Percentiles rank a stretch among this genome's conserved stretches.
Evolutionary conservation across 257 asterid genomes (phyloP).

Genomic region (Solanum etuberosum): DNA sequence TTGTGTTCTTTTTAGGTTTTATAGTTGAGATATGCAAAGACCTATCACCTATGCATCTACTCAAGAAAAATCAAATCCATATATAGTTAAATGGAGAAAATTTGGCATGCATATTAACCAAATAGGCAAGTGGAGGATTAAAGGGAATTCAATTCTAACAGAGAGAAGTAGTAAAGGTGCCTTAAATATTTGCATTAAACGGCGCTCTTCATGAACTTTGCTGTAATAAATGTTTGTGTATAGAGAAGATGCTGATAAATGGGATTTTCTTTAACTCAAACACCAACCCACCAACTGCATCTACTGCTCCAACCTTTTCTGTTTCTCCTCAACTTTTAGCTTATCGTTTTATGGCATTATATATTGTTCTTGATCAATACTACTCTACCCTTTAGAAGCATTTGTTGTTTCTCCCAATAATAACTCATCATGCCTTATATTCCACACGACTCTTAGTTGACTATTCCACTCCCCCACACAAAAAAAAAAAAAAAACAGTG

Average conservation of each 20-base stretch:
- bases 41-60: neutral
- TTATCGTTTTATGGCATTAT: too few relatives aligned
- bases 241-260: neutral
- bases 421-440: too few relatives aligned
- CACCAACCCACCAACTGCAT: conserved; percentile 6
- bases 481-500: too few relatives aligned
- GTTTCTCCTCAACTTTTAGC: too few relatives aligned
- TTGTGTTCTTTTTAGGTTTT: neutral
- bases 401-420: too few relatives aligned
- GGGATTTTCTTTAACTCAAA: neutral
- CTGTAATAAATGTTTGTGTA: neutral
- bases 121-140: neutral
- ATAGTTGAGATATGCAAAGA: neutral
- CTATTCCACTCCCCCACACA: too few relatives aligned
- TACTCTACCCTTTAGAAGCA: too few relatives aligned
- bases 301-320: neutral
- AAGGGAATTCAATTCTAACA: neutral
- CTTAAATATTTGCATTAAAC: neutral
- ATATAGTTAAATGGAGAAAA: neutral
- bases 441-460: too few relatives aligned
- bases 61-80: neutral
- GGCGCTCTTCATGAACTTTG: neutral
- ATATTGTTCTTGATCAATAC: too few relatives aligned
- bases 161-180: neutral
- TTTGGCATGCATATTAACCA: neutral